phyloP scores from a whole-genome alignment of 2,329 filamentous ascomycete species.

The Aspergillus proliferans region DNA sequence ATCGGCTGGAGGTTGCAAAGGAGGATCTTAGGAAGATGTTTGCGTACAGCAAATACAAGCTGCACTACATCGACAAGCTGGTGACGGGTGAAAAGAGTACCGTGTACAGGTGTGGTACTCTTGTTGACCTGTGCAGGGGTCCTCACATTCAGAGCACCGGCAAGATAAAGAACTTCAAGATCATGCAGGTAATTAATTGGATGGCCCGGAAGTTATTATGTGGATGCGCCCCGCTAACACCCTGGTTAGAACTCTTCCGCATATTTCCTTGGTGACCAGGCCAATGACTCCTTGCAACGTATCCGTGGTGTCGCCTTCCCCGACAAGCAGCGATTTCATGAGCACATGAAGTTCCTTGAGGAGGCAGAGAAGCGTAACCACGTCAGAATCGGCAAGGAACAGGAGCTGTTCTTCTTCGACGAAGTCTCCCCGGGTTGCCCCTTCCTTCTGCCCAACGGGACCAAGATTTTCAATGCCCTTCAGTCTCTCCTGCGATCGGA shows the following conservation, averaged over 20 bases:
- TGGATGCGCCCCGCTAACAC: neutral
- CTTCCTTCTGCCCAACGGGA: conserved; percentile 89
- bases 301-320: conserved; percentile 97
- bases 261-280: conserved; percentile 90
- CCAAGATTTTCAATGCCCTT: conserved; percentile 86
- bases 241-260: conserved; percentile 58
- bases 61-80: conserved; percentile 93
- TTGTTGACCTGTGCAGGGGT: conserved; percentile 92
- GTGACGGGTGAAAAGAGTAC: conserved; percentile 89
- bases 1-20: conserved; percentile 82
- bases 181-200: conserved; percentile 61
- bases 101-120: conserved; percentile 85
- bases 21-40: conserved; percentile 94
- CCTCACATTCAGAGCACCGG: conserved; percentile 92
- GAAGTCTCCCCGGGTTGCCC: conserved; percentile 86
- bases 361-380: conserved; percentile 98
- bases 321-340: conserved; percentile 89
- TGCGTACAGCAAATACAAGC: conserved; percentile 96
- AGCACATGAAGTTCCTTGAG: conserved; percentile 90
- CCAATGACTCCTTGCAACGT: conserved; percentile 90
- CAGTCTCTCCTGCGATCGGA: conserved; percentile 74
- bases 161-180: conserved; percentile 88
- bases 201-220: neutral
- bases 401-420: conserved; percentile 97
- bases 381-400: conserved; percentile 84